Percentiles rank a stretch among this genome's conserved stretches.
Conservation (phyloP, 306 rosid genomes). For the Quercus cerris region DNA sequence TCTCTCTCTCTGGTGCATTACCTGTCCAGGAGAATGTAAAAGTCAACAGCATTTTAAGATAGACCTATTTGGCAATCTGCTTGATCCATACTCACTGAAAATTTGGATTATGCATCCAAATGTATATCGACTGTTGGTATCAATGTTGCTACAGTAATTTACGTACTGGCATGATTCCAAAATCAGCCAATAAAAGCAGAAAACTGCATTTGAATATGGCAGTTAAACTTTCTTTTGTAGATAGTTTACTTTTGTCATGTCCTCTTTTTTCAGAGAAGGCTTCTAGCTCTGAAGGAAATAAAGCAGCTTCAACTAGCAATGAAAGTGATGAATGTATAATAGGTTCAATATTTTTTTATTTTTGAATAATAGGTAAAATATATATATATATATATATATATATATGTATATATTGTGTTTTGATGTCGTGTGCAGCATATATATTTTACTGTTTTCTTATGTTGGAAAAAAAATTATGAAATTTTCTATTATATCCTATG, state of each 20-base stretch:
- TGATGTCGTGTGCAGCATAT: background rate
- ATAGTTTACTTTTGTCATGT: background rate
- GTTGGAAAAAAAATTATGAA: background rate
- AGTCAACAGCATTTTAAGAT: too few relatives aligned
- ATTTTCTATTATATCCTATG: background rate
- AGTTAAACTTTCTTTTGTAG: background rate
- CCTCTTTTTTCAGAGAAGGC: conserved; percentile 20
- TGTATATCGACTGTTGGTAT: too few relatives aligned
- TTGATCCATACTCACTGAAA: too few relatives aligned
- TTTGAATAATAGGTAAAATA: background rate
- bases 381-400: too few relatives aligned
- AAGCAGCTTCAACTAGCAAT: conserved; percentile 16
- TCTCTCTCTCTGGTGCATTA: too few relatives aligned
- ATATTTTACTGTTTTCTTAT: background rate
- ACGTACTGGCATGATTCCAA: too few relatives aligned
- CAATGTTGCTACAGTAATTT: too few relatives aligned
- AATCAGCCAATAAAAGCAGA: background rate
- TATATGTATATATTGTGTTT: background rate
- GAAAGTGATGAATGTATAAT: conserved; percentile 27
- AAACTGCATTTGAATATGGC: background rate
- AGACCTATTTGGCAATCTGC: too few relatives aligned
- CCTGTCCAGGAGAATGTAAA: too few relatives aligned
- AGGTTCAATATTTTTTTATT: conserved; percentile 13
- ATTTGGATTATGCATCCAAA: too few relatives aligned
- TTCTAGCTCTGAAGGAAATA: conserved; percentile 32